Evolutionary conservation across 306 rosid genomes (phyloP).

Genomic region (Trichosanthes truncata): DNA sequence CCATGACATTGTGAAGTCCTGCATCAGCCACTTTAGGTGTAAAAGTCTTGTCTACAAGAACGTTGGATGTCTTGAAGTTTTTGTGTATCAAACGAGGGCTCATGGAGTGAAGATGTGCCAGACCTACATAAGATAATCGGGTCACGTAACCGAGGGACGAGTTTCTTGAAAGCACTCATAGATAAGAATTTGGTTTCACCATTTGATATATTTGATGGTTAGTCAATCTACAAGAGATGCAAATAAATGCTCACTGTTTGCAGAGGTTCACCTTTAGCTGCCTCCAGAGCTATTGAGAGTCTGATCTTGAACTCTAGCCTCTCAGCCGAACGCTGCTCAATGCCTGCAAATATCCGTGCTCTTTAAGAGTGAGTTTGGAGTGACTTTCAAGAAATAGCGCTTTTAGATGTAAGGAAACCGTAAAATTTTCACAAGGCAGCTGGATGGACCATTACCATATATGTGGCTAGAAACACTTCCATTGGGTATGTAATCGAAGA

Average conservation of each 20-base stretch:
- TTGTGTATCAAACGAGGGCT: constrained; percentile 83
- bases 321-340: constrained; percentile 43
- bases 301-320: constrained; percentile 88
- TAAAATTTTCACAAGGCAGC: constrained; percentile 2
- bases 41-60: constrained; percentile 78
- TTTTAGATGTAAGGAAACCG: neutral
- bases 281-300: constrained; percentile 83
- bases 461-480: constrained; percentile 92
- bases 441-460: constrained; percentile 58
- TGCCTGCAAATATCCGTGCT: constrained; percentile 30
- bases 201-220: constrained; percentile 7
- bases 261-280: constrained; percentile 99
- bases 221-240: constrained; percentile 54
- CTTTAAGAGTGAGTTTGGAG: neutral
- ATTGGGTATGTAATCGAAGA: constrained; percentile 75
- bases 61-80: constrained; percentile 83
- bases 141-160: constrained; percentile 22
- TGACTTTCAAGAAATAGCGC: neutral
- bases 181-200: constrained; percentile 23
- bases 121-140: constrained; percentile 34
- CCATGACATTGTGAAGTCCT: constrained; percentile 60
- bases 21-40: constrained; percentile 92
- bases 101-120: constrained; percentile 73
- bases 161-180: constrained; percentile 34
- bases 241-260: constrained; percentile 99